Conservation (phyloP, 441 rosid genomes). For the Kokia cookei region DNA sequence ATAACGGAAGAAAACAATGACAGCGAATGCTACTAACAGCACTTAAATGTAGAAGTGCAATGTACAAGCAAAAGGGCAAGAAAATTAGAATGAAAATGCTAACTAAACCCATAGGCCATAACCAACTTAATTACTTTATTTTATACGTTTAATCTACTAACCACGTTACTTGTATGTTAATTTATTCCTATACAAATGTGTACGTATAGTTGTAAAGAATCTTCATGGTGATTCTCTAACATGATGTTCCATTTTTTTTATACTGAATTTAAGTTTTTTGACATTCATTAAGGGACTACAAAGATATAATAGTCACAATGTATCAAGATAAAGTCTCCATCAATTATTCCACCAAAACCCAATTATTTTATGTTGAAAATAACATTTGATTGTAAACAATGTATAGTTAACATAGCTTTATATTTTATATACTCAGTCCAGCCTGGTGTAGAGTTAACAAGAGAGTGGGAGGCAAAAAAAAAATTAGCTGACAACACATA, state of each 20-base stretch:
- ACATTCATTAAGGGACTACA: not conserved
- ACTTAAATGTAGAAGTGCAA: too few species aligned
- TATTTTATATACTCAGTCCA: constrained; percentile 1
- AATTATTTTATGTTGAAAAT: not conserved
- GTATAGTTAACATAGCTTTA: not conserved
- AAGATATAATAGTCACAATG: not conserved
- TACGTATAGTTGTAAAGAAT: not conserved
- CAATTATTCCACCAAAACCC: not conserved
- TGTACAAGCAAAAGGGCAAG: not conserved
- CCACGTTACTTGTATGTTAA: not conserved
- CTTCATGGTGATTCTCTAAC: not conserved
- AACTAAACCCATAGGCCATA: not conserved
- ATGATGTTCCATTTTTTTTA: not conserved
- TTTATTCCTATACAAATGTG: not conserved
- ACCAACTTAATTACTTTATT: not conserved
- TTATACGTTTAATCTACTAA: not conserved
- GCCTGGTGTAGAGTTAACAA: constrained; percentile 10
- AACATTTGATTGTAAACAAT: not conserved
- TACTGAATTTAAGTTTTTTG: not conserved
- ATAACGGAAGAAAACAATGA: not conserved
- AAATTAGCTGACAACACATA: constrained; percentile 3
- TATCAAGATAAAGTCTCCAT: not conserved
- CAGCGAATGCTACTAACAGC: not conserved
- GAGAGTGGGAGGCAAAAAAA: not conserved
- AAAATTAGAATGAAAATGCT: not conserved